Base-by-base conservation (phyloP, 805 yeast genomes). In the Alloascoidea africana region DNA sequence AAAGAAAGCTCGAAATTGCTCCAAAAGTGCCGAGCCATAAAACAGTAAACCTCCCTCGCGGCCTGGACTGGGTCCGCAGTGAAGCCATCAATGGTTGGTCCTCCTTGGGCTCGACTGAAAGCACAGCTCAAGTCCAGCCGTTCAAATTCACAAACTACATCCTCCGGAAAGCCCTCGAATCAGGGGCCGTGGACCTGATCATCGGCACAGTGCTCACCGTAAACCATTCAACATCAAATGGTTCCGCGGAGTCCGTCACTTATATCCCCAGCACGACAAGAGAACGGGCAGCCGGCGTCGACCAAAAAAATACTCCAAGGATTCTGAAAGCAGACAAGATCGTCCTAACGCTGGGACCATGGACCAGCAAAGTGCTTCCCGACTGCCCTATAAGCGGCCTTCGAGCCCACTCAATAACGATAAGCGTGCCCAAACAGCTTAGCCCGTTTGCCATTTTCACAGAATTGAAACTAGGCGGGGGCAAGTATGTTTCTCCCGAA, bases 111-210 rank as follows among this genome's bases (percentile, higher is more conserved):
- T 89, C 82, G 16, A 68, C 72, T 18, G 87, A 79, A 42, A 76
- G 93, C 11, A 89, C 96, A 1, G 97, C 96, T 0, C 97, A 91
- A 58, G 95, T 91, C 4, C 96, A 89, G 53, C 97, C 98, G 2
- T 85, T 80, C 59, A 79, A 79, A 52, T 87, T 91, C 58, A 89
- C 97, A n/a, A 80, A 79, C 39, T 82, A 71, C 52, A 63, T 89
- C 6, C 59, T 89, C 43, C 72, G 74, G 44, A 79, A 83, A 51
- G 93, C 94, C 36, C 71, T 81, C 46, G 85, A 80, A 45, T 61
- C 79, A 2, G 94, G 91, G 5, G 73, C 81, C 14, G 82, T 87
- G n/a, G 91, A 82, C 47, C 60, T 91, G 33, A 66, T 89, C 8
- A 65, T 83, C 41, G 98, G 96, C 18, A 82, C 83, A 56, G 96